Base-by-base conservation (phyloP, 495 filamentous ascomycete species). In the Hyphodiscus hymeniophilus region DNA sequence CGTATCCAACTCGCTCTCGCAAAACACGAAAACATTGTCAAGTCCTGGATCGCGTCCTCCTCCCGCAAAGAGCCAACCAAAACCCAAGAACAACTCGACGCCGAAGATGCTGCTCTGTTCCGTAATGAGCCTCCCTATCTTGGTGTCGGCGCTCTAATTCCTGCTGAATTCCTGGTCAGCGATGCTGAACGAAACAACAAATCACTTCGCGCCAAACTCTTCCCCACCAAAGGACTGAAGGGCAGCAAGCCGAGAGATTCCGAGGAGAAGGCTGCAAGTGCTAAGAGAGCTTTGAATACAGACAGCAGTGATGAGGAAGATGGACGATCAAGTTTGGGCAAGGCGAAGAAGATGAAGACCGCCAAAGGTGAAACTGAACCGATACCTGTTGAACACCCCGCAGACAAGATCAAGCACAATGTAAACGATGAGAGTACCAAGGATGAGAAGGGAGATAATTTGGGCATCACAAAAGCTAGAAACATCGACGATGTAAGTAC, bases 241-340 rank as follows among this genome's bases (percentile, higher is more conserved):
- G 46, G 20, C 32, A 60, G 47, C 58, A 62, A 57, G 54, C 45
- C 52, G 47, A 50, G 43, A 60, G 59, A 56, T 58, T 47, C 23
- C 33, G 60, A 51, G 42, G 62, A 60, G 47, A 63, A 57, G 31
- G 55, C 42, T 47, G 46, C 38, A 3, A 58, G 53, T 41, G 53
- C 57, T 23, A 66, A 60, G 45, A 33, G 56, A 12, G 47, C 42
- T 7, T 30, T 40, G 22, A 55, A 44, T 15, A 36, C 42, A 42
- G 52, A 12, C 66, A 67, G 56, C 26, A 61, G 59, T 18, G 63
- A 73, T 46, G 78, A 79, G 18, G 74, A 73, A 47, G 72, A 71
- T 51, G 76, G 80, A 1, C 63, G 80, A 39, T 70, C 75, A 16
- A 63, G 72, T 17, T 52, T 75, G 40, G 71, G 79, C 41, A 74